These are phyloP conservation scores for Acmispon strigosus DNA, from an alignment of 306 rosid species.

Conservation along the genomic window DNA sequence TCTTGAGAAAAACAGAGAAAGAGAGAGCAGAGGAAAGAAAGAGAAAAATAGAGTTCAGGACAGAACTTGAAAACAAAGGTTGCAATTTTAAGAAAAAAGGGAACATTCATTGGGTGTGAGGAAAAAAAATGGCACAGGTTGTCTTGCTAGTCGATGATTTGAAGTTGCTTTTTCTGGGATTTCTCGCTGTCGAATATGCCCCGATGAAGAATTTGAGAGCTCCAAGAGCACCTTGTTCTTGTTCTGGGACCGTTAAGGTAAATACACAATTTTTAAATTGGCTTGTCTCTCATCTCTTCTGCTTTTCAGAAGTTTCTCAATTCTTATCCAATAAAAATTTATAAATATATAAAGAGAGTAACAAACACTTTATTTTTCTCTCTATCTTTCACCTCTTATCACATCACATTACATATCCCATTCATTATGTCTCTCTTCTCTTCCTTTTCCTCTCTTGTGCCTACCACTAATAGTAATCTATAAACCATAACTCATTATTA, in stretches of 20 bases:
- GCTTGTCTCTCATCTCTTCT: too few species aligned
- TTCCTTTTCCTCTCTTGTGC: too few species aligned
- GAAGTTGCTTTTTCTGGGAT: slow-evolving; percentile 30
- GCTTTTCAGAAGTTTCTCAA: too few species aligned
- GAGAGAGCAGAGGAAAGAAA: not conserved
- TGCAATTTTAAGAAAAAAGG: not conserved
- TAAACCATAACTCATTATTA: too few species aligned
- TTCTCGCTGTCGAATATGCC: slow-evolving; percentile 82
- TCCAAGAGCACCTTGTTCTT: slow-evolving; percentile 80
- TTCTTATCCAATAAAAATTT: too few species aligned
- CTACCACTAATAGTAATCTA: too few species aligned
- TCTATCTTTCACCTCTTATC: too few species aligned
- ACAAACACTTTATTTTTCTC: too few species aligned
- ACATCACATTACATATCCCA: too few species aligned
- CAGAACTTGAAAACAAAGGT: slow-evolving; percentile 17
- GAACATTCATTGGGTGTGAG: slow-evolving; percentile 5
- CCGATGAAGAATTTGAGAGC: slow-evolving; percentile 75
- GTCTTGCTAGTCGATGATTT: slow-evolving; percentile 52
- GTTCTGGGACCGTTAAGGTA: slow-evolving; percentile 95
- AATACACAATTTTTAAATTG: too few species aligned
- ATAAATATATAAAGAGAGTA: too few species aligned
- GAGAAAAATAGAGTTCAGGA: slow-evolving; percentile 15
- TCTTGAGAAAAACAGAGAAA: not conserved
- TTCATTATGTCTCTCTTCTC: too few species aligned
- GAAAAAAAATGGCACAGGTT: slow-evolving; percentile 63